Conservation (phyloP, 2,329 filamentous ascomycete species). For the Diplodia mutila region DNA sequence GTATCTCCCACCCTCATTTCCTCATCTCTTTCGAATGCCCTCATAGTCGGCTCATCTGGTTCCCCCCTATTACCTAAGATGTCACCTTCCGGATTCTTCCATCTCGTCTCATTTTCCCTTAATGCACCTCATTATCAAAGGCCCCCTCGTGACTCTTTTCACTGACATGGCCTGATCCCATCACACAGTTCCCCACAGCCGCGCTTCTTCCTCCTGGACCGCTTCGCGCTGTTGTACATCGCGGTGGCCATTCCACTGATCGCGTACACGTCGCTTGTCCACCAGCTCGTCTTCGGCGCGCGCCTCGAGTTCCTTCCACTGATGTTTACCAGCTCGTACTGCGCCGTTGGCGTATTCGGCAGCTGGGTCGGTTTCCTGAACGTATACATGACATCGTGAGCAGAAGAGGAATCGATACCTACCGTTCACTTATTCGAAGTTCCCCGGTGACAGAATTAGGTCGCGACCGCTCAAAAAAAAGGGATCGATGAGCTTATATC, state of each 20-base stretch:
- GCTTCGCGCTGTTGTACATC: slow-evolving; percentile 88
- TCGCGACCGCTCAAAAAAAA: background rate
- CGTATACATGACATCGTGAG: slow-evolving; percentile 68
- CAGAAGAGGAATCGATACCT: background rate
- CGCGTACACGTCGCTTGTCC: slow-evolving; percentile 82
- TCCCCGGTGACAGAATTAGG: background rate
- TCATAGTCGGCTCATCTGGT: background rate
- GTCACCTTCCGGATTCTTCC: background rate
- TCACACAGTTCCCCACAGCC: slow-evolving; percentile 64
- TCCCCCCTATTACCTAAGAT: slow-evolving; percentile 26
- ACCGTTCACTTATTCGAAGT: background rate
- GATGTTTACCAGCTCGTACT: slow-evolving; percentile 97
- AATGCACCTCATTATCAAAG: background rate
- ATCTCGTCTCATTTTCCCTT: background rate
- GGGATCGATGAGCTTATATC: background rate
- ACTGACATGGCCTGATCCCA: slow-evolving; percentile 5
- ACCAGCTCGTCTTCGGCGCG: slow-evolving; percentile 80
- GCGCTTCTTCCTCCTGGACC: slow-evolving; percentile 88
- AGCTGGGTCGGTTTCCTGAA: slow-evolving; percentile 96
- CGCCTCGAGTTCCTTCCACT: slow-evolving; percentile 87
- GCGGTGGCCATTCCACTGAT: slow-evolving; percentile 87
- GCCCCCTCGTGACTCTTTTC: background rate
- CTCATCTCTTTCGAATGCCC: background rate
- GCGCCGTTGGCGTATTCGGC: slow-evolving; percentile 88
- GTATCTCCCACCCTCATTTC: slow-evolving; percentile 32